These are phyloP conservation scores for Kwoniella sp. DNA, from an alignment of 768 basidiomycete genomes.

Conservation along the genomic window DNA sequence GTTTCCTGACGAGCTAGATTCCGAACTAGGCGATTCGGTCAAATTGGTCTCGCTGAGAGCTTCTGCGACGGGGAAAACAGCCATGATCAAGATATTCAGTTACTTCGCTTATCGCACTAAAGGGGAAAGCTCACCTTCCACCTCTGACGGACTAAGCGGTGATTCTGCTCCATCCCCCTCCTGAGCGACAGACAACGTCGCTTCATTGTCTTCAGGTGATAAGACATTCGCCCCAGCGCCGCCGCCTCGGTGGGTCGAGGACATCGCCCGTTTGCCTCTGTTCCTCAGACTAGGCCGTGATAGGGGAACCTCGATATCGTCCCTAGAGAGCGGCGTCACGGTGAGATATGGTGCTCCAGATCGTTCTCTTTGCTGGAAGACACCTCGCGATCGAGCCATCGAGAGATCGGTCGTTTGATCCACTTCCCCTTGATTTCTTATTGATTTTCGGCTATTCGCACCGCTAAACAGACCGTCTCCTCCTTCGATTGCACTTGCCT, in stretches of 20 bases:
- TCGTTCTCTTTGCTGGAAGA: constrained; percentile 2
- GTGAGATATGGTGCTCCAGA: constrained; percentile 9
- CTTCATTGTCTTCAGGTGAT: neutral
- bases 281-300: neutral
- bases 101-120: too few species aligned
- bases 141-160: neutral
- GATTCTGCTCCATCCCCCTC: neutral
- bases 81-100: too few species aligned
- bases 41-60: neutral
- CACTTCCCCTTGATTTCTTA: constrained; percentile 5
- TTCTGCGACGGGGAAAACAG: neutral
- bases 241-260: neutral
- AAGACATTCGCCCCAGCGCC: neutral
- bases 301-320: neutral
- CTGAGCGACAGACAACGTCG: neutral
- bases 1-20: neutral
- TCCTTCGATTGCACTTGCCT: neutral
- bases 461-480: neutral
- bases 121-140: constrained; percentile 2
- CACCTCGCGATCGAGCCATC: constrained; percentile 10
- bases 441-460: neutral
- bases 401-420: constrained; percentile 7
- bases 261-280: neutral
- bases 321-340: neutral
- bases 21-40: neutral